A percentile compares a stretch with the other conserved stretches of the same genome.
Evolutionary conservation across 1,284 basidiomycete genomes (phyloP).

Genomic region (Sphaerobolus stellatus): DNA sequence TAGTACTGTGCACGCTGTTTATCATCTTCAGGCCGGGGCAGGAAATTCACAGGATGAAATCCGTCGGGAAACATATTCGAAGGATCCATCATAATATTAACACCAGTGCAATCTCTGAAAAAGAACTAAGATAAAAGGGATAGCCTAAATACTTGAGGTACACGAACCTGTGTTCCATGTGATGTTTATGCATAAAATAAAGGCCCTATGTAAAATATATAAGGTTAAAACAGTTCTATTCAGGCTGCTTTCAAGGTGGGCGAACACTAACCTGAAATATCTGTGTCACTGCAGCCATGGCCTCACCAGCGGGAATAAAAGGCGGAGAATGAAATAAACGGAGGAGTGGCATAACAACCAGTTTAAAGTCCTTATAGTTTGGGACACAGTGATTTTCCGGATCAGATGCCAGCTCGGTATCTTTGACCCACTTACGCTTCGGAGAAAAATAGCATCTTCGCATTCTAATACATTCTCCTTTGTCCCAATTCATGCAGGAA

Average conservation of each 20-base stretch:
- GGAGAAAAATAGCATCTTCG: too few species aligned
- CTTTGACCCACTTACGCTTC: too few species aligned
- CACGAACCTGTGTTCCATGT: constrained; percentile 40
- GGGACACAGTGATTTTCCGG: constrained; percentile 37
- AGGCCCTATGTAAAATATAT: constrained; percentile 38
- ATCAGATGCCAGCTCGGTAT: constrained; percentile 19
- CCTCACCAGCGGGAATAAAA: constrained; percentile 35
- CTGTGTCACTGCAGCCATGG: constrained; percentile 30
- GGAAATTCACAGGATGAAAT: constrained; percentile 24
- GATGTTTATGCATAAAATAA: constrained; percentile 37
- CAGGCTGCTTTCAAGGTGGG: too few species aligned
- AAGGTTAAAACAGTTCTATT: background rate
- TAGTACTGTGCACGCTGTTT: constrained; percentile 21
- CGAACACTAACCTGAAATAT: constrained; percentile 36
- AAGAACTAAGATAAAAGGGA: background rate
- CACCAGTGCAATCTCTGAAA: constrained; percentile 37
- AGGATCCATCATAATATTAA: constrained; percentile 40
- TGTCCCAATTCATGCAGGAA: constrained; percentile 20
- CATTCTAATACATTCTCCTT: constrained; percentile 8
- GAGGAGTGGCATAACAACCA: constrained; percentile 36
- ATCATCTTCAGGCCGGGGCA: constrained; percentile 22
- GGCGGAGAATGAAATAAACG: constrained; percentile 19
- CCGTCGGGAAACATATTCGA: constrained; percentile 25
- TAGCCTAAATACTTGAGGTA: background rate
- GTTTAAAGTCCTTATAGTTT: constrained; percentile 15